Evolutionary conservation across 2,329 filamentous ascomycete genomes (phyloP), one percentile per base, ranked within the genome.

Genomic region (Apiospora kogelbergensis): DNA sequence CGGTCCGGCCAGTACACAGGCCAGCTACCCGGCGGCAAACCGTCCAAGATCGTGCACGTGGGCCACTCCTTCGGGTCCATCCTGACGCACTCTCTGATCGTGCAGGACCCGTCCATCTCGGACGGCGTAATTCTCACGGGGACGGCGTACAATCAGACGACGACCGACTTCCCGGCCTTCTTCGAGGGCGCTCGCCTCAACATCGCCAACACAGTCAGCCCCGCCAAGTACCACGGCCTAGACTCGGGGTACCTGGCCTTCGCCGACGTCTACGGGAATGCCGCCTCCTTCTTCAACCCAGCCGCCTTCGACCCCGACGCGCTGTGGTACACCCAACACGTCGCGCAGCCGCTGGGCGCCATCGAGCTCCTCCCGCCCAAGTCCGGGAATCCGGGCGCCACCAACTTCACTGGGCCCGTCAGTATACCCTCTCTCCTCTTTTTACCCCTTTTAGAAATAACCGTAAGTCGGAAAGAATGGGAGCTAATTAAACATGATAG

Each of bases 51-150:
- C 48, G 70, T 75, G 30, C 74, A 74, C 60, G 67, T 75, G n/a
- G 73, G 74, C 60, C 74, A 76, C 72, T 74, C 74, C 24, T 73
- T 70, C 70, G 75, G 74, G 70, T 73, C 71, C 7, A 67, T 72
- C 69, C 37, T 81, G 63, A 80, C 75, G 5, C 74, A 75, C 44
- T 77, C 41, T 46, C 63, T 74, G 72, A 11, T 80, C 2, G 75
- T 74, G 4, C 72, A 73, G 26, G 78, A 81, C 70, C 77, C 77
- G 15, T 68, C 76, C 3, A 74, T 81, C 26, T 78, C 76, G 53
- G 80, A 82, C 71, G 81, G 76, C 20, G 75, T 80, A 22, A 75
- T 83, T 63, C 73, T 83, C 63, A 82, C 81, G 1, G 81, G 79
- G 7, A 82, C 78, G 67, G 71, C 80, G 22, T 65, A 77, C 20